phyloP scores from a whole-genome alignment of 202 grass and related monocot genomes.

The Schoenoplectus tabernaemontani region DNA sequence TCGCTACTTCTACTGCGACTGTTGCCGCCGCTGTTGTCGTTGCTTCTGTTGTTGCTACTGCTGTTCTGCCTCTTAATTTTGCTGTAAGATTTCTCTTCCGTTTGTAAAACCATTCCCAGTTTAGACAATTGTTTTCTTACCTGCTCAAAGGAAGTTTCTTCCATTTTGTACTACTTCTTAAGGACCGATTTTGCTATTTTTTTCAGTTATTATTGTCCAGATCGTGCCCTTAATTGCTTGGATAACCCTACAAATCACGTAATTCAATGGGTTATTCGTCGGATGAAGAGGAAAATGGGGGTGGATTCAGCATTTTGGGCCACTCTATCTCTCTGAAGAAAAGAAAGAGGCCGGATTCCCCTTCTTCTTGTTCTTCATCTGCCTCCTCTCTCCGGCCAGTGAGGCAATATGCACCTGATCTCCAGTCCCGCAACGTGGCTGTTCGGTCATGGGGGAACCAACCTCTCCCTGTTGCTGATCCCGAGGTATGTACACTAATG shows the following conservation, averaged over 20 bases:
- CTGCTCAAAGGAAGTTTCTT: too few relatives aligned
- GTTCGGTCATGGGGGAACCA: conserved; percentile 41
- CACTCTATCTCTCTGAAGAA: conserved; percentile 41
- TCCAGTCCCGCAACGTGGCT: conserved; percentile 24
- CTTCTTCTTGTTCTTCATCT: conserved; percentile 41
- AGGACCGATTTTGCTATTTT: neutral
- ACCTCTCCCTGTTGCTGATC: conserved; percentile 31
- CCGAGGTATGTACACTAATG: conserved; percentile 22
- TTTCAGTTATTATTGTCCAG: neutral
- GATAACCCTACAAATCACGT: neutral
- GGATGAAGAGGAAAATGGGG: conserved; percentile 25
- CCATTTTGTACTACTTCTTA: too few relatives aligned
- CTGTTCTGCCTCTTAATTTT: neutral
- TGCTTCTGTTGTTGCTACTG: conserved; percentile 25
- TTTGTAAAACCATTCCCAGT: neutral
- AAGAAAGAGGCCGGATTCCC: conserved; percentile 31
- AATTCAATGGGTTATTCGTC: conserved; percentile 26
- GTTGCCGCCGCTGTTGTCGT: conserved; percentile 5
- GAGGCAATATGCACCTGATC: conserved; percentile 17
- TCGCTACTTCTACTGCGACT: conserved; percentile 2
- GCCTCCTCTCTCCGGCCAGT: conserved; percentile 23
- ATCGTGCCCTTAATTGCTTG: conserved; percentile 22
- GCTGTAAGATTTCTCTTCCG: neutral
- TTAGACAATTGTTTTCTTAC: neutral
- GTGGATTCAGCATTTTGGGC: conserved; percentile 36